Evolutionary conservation across 139 green algal species (phyloP), one percentile per base, ranked within the genome.

Genomic region (Asterochloris erici): DNA sequence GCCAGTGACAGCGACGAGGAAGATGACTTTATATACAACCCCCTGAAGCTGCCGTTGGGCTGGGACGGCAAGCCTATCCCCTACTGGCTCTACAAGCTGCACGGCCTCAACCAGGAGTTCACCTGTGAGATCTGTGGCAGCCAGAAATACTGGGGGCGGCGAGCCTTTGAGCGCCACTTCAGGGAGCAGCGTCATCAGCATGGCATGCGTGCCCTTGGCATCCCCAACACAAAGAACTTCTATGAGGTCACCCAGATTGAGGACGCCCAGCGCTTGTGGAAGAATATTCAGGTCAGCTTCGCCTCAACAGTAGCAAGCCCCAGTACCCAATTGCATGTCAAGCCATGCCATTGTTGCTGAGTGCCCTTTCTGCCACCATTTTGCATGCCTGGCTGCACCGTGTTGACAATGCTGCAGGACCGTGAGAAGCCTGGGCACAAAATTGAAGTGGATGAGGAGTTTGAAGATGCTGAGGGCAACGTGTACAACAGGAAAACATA

Each of bases 31-130:
- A 88, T 99, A 15, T 99, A 99, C 93, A 99, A 99, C 91, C 97
- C 97, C n/a, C 90, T 99, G 47, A 99, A 99, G 93, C 90, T 99
- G 79, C 97, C 97, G 54, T 84, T 99, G 79, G 97, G 97, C n/a
- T 98, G 93, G 94, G 97, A 99, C 82, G 97, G 97, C 81, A 99
- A 99, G 91, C 97, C 97, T 84, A 99, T 99, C 84, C 97, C 97
- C 28, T 99, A 98, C 89, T 99, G 97, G 97, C 94, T 99, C 38
- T 99, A 99, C 92, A 99, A 99, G 91, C 91, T 99, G 85, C 97
- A 99, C 84, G 97, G 97, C 14, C 89, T 99, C 26, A 98, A 98
- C 84, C 92, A 97, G 80, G 94, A 98, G 87, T 98, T 95, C 84
- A 92, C 93, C 80, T 99, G 97, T 85, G 97, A 99, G 89, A 99